phyloP scores from a whole-genome alignment of 495 filamentous ascomycete species.

The Hyphodiscus hymeniophilus region DNA sequence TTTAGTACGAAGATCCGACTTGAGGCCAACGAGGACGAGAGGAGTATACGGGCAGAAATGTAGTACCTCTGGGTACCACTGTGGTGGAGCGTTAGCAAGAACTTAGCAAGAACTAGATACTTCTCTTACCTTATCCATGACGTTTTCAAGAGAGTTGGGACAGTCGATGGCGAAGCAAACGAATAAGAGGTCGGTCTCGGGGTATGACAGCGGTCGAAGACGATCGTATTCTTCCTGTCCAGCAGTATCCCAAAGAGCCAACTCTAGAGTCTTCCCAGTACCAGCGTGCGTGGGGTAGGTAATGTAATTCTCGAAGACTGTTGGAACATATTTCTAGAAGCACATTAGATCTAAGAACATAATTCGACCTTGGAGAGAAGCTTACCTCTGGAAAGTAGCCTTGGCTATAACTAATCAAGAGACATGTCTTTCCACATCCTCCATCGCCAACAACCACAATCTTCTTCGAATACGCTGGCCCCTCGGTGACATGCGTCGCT shows the following conservation, averaged over 20 bases:
- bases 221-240: conserved; percentile 99
- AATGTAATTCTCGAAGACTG: conserved; percentile 99
- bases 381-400: conserved; percentile 96
- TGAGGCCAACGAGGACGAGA: conserved; percentile 88
- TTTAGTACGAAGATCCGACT: conserved; percentile 92
- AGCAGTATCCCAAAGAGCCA: conserved; percentile 97
- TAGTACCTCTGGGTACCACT: conserved; percentile 99
- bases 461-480: conserved; percentile 93
- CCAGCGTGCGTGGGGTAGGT: conserved; percentile 82
- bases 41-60: conserved; percentile 98
- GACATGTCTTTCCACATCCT: conserved; percentile 96
- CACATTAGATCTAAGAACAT: conserved; percentile 14
- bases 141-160: conserved; percentile 94
- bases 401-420: conserved; percentile 96
- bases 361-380: conserved; percentile 1
- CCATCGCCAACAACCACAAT: conserved; percentile 97
- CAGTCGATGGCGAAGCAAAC: conserved; percentile 99
- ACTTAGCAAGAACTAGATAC: background rate
- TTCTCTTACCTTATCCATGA: conserved; percentile 84
- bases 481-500: conserved; percentile 76
- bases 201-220: conserved; percentile 89
- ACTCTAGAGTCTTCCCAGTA: conserved; percentile 87
- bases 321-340: conserved; percentile 94
- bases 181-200: conserved; percentile 94
- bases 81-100: background rate